These are phyloP conservation scores for Sphaerosporella brunnea DNA, from an alignment of 495 filamentous ascomycete genomes.

Conservation along the genomic window DNA sequence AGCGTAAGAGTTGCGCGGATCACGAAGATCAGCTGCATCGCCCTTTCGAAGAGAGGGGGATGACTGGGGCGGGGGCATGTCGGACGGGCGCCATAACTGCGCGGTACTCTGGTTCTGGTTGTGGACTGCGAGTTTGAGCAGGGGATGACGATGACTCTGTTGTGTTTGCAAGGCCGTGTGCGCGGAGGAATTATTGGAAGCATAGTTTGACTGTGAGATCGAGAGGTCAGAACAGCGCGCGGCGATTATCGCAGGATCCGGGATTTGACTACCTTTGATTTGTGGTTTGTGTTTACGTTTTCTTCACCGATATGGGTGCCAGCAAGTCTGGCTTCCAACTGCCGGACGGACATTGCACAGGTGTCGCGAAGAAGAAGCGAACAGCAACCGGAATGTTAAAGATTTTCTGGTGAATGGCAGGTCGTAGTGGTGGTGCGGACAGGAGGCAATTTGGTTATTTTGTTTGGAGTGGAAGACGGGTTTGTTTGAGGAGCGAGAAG, in stretches of 20 bases:
- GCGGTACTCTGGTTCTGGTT: conserved; percentile 43
- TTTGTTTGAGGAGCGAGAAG: too few relatives aligned
- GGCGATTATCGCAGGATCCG: neutral
- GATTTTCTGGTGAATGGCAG: too few relatives aligned
- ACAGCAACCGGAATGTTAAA: too few relatives aligned
- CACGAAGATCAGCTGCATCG: conserved; percentile 4
- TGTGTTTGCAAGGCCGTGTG: conserved; percentile 40
- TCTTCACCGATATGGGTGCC: conserved; percentile 67
- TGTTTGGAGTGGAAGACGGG: too few relatives aligned
- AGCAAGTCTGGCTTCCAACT: conserved; percentile 65
- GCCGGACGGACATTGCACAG: conserved; percentile 37
- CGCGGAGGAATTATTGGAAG: conserved; percentile 35
- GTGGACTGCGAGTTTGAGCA: conserved; percentile 69
- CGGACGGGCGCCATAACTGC: conserved; percentile 30
- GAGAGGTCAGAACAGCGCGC: conserved; percentile 3
- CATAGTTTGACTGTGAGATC: conserved; percentile 3
- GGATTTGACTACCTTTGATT: conserved; percentile 44
- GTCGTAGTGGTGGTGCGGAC: too few relatives aligned
- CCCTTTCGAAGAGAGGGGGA: conserved; percentile 24
- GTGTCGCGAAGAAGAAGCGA: too few relatives aligned
- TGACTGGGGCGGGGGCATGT: conserved; percentile 28
- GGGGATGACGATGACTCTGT: conserved; percentile 28
- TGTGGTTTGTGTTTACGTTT: conserved; percentile 40
- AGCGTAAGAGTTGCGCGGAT: conserved; percentile 8
- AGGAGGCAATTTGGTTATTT: too few relatives aligned